Evolutionary conservation across 2,329 filamentous ascomycete genomes (phyloP), one percentile per base, ranked within the genome.

Genomic region (Aspergillus awamori): DNA sequence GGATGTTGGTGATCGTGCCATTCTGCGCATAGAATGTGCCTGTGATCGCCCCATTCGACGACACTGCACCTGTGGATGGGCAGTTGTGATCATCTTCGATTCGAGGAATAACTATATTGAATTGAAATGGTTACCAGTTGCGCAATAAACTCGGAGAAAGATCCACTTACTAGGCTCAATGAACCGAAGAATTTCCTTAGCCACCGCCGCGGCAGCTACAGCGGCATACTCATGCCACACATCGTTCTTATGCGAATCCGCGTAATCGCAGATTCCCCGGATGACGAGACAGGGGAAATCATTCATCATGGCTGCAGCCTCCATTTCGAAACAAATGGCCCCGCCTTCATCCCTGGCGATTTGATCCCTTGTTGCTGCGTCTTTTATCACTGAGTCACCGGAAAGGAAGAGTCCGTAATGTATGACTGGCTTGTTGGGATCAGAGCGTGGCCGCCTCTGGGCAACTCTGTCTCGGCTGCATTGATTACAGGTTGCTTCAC

Each of bases 241-340:
- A 6, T 47, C 41, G 17, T 57, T 57, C 53, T 47, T 48, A n/a
- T 57, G 53, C 1, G 53, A 57, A 39, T 57, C 53, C n/a, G 41
- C 39, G 5, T 57, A 57, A 15, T 57, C 53, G n/a, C 53, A 57
- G 8, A 57, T 57, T 2, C 53, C 53, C 15, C 53, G 53, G 11
- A 57, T 48, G 17, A 48, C 53, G 4, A 57, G 28, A 22, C 53
- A 57, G 1, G 30, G 41, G 11, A 38, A 41, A 7, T 48, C 8
- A 5, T 38, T 47, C n/a, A 57, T 26, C 24, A 57, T n/a, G n/a
- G 26, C 53, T 4, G 53, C 53, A 3, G 53, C 53, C 22, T 47
- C 41, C 41, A 48, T 57, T 38, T 57, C 53, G 13, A 57, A 38
- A 26, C 52, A 48, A 7, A 28, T 10, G 6, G 45, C 45, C 2